A percentile compares a stretch with the other conserved stretches of the same genome.
Conservation (phyloP, 176 grass and related monocot genomes). For the Oryza officinalis region DNA sequence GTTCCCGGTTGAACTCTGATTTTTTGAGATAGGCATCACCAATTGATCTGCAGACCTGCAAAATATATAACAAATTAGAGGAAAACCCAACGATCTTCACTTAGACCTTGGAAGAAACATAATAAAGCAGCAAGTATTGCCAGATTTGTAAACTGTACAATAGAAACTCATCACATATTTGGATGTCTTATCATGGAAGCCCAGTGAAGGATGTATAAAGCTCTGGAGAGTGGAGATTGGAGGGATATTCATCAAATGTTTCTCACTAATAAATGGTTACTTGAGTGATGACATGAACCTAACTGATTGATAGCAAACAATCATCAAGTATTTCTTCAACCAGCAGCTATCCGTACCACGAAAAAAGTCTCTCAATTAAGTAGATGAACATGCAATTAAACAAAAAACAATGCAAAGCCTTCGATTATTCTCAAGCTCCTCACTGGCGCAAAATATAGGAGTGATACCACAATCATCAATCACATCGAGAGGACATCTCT, state of each 20-base stretch:
- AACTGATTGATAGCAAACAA: not conserved
- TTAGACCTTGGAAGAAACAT: not conserved
- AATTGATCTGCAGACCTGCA: slow-evolving; percentile 84
- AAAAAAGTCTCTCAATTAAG: not conserved
- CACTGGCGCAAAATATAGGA: not conserved
- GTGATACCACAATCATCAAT: not conserved
- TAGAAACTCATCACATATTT: slow-evolving; percentile 6
- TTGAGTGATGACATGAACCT: not conserved
- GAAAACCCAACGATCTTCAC: slow-evolving; percentile 12
- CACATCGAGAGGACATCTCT: not conserved
- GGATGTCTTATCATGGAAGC: not conserved
- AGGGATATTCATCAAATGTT: not conserved
- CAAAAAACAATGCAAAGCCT: not conserved
- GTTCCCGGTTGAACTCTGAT: slow-evolving; percentile 80
- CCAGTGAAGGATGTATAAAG: not conserved
- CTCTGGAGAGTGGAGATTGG: not conserved
- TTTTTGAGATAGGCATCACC: slow-evolving; percentile 91
- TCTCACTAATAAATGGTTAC: not conserved
- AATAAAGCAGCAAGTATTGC: not conserved
- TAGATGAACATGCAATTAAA: not conserved
- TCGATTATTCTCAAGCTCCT: not conserved
- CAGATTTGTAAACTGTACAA: slow-evolving; percentile 29
- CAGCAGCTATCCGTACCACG: slow-evolving; percentile 16
- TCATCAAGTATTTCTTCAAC: not conserved
- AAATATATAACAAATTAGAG: slow-evolving; percentile 23